Evolutionary conservation across 2,329 filamentous ascomycete genomes (phyloP).

Genomic region (Colletotrichum magnum): DNA sequence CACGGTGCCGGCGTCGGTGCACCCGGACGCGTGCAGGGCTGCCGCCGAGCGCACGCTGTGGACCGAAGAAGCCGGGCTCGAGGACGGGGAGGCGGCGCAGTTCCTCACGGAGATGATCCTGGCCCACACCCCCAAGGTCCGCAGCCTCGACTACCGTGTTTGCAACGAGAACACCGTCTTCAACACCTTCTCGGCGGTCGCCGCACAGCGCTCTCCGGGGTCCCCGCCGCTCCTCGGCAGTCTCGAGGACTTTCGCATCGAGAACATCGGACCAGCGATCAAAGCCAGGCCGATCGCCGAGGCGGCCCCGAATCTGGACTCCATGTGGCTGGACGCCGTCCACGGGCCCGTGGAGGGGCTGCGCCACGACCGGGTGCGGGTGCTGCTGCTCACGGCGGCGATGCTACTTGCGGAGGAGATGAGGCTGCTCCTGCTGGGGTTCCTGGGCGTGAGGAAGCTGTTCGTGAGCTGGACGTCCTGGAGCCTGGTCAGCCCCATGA

Average conservation of each 20-base stretch:
- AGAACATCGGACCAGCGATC: not conserved
- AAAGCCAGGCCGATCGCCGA: not conserved
- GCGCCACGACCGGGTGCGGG: not conserved
- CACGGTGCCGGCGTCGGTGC: not conserved
- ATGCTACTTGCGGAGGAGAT: not conserved
- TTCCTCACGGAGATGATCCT: constrained; percentile 12
- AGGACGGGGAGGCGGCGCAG: not conserved
- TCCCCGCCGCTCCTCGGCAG: accelerated
- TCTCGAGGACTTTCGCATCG: not conserved
- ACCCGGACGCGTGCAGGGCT: not conserved
- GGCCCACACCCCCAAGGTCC: not conserved
- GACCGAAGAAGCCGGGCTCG: not conserved
- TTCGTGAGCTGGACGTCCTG: not conserved
- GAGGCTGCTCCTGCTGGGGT: not conserved
- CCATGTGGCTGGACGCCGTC: not conserved
- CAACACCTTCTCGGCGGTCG: not conserved
- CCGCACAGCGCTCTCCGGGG: accelerated
- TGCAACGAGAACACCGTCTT: not conserved
- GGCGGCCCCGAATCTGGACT: not conserved
- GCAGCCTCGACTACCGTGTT: not conserved
- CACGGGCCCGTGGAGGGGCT: not conserved
- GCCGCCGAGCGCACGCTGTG: not conserved
- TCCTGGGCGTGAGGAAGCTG: not conserved
- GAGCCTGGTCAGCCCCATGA: not conserved
- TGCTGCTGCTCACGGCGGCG: not conserved